A percentile compares a stretch with the other conserved stretches of the same genome.
phyloP scores from a whole-genome alignment of 352 stramenopile genomes.

The Globisporangium recalcitrans region DNA sequence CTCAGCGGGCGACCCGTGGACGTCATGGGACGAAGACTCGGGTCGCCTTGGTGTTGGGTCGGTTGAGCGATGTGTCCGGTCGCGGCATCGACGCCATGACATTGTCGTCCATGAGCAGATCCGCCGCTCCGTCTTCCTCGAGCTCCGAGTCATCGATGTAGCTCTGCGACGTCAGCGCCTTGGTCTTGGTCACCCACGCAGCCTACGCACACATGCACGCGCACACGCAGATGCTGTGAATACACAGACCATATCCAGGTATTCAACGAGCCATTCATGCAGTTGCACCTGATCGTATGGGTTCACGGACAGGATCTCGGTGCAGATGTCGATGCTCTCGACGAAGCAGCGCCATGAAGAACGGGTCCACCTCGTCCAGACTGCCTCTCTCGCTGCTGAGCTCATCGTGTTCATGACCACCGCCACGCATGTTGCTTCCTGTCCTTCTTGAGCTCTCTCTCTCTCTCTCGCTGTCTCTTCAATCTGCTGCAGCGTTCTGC shows the following conservation, averaged over 20 bases:
- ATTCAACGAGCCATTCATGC: background rate
- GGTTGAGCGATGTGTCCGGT: constrained; percentile 87
- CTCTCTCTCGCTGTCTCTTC: no score
- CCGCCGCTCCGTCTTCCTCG: constrained; percentile 86
- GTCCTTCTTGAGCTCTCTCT: no score
- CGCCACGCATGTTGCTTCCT: constrained; percentile 10
- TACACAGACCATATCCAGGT: no score
- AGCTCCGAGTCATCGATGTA: constrained; percentile 92
- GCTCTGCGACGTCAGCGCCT: constrained; percentile 83
- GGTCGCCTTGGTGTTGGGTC: constrained; percentile 64
- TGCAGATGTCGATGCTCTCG: constrained; percentile 83
- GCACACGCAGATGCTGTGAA: no score
- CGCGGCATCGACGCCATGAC: constrained; percentile 84
- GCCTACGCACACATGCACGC: constrained; percentile 29
- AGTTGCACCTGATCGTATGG: constrained; percentile 77
- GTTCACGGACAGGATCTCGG: constrained; percentile 75
- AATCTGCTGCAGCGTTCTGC: background rate
- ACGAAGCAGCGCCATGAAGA: constrained; percentile 85
- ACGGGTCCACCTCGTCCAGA: constrained; percentile 81
- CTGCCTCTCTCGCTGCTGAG: constrained; percentile 23
- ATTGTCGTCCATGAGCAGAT: constrained; percentile 92
- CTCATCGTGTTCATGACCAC: background rate
- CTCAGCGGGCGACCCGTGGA: constrained; percentile 77
- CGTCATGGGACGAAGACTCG: constrained; percentile 83
- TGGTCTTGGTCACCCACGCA: constrained; percentile 89